Percentiles rank a stretch among this genome's conserved stretches.
phyloP scores from a whole-genome alignment of 2,329 filamentous ascomycete genomes.

The Pestalotiopsis fici region DNA sequence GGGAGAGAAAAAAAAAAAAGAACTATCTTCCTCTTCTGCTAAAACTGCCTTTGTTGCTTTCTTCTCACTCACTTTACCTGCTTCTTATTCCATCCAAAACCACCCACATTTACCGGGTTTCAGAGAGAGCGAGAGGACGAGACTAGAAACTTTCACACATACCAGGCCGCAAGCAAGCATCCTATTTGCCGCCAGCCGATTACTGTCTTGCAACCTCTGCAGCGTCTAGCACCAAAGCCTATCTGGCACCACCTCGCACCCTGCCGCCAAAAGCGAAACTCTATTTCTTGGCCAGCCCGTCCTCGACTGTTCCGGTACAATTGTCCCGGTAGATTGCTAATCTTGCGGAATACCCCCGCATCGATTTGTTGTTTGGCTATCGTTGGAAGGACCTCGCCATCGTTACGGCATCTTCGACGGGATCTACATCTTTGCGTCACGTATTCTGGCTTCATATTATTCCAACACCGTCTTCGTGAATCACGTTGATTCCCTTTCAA shows the following conservation, averaged over 20 bases:
- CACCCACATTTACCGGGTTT: background rate
- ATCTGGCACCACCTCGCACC: background rate
- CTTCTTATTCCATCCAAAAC: background rate
- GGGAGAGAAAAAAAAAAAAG: background rate
- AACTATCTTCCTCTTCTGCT: background rate
- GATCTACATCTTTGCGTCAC: background rate
- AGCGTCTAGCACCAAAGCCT: background rate
- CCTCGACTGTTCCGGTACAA: background rate
- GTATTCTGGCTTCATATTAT: background rate
- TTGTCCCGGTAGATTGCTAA: background rate
- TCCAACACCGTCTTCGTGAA: background rate
- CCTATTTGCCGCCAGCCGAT: background rate
- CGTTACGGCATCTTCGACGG: background rate
- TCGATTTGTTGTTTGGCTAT: background rate
- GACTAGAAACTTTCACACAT: background rate
- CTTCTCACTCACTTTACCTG: background rate
- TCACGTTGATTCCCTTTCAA: background rate
- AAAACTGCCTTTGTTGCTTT: background rate
- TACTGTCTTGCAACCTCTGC: background rate
- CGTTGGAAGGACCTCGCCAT: background rate
- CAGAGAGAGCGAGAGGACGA: background rate
- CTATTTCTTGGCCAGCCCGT: constrained; percentile 1
- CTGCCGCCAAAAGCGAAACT: background rate
- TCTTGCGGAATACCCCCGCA: background rate
- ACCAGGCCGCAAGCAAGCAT: background rate